Evolutionary conservation across 1,284 basidiomycete species (phyloP), one percentile per base, ranked within the genome.

Genomic region (Fomitopsis palustris): DNA sequence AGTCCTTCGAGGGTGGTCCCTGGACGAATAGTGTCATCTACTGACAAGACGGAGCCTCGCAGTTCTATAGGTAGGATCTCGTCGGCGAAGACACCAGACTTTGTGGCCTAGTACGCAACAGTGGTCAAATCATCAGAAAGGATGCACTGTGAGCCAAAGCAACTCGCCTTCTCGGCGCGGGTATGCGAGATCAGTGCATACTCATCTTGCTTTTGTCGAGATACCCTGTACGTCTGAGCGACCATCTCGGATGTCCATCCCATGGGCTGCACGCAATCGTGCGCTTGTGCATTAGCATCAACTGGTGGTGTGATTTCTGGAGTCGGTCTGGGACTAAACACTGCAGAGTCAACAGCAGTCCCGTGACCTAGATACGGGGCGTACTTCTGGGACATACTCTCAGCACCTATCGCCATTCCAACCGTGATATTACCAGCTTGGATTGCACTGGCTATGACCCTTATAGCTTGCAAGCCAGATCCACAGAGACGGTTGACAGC

Each of bases 191-290:
- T 83, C 29, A 91, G 77, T 0, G 93, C 92, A 68, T 87, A 93
- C 65, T 89, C 79, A 71, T 95, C 93, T 75, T 94, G 92, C 69
- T 84, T 89, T 69, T 84, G 75, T 16, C 93, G 84, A 17, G 90
- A 80, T 58, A 95, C 76, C 39, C 86, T 81, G 75, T 89, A 95
- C 25, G 85, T 79, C 64, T 87, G 74, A 17, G 91, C 91, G 19
- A 93, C 90, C 83, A 92, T 89, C 71, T 95, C 93, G 3, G 90
- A 92, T 1, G 93, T 95, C 93, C 93, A 95, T 12, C 93, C 93
- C 93, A 95, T 95, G 16, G 93, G 90, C 90, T 93, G 87, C 55
- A 90, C 82, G 65, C 87, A 93, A 67, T 93, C 92, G 60, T 85
- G 78, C 0, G 92, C 87, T 63, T 86, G 77, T 1, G 78, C 47